Evolutionary conservation across 306 rosid genomes (phyloP), one percentile per base, ranked within the genome.

Genomic region (Begonia fuchsioides): DNA sequence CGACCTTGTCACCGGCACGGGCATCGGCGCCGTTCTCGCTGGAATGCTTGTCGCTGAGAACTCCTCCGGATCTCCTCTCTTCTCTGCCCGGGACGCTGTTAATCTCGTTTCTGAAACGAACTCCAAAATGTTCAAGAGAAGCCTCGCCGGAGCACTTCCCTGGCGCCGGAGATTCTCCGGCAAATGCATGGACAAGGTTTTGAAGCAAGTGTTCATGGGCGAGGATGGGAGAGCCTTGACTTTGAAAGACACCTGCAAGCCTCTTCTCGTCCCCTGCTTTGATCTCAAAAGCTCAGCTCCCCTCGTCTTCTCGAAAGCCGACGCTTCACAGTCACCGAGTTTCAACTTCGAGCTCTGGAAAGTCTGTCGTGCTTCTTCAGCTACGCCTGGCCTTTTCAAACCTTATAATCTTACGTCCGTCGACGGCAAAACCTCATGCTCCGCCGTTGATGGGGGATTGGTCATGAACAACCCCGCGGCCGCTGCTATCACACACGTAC

Each of bases 381-480:
- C 94, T 0, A 87, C 83, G 17, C 96, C 96, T 8, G 47, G 75
- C 20, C 69, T 65, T 47, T 87, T 87, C 77, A 72, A 78, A 66
- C 94, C 96, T 3, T 83, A 82, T 50, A 17, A 47, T 12, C 66
- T 87, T 10, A 51, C 68, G 6, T 87, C 96, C 44, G 62, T 76
- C 10, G 93, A 87, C 71, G 85, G 85, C 0, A 83, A 77, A 47
- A 87, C 87, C 1, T 61, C 82, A 3, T 87, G 96, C 77, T 57
- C 71, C 16, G 96, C 87, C 67, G 67, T 87, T 0, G 94, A 87
- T 74, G 96, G 96, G 1, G 96, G 96, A 2, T 71, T 87, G 11
- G 96, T 87, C 10, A 87, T 87, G 96, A 87, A 87, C 71, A 87
- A 87, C 49, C 96, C 94, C 1, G 67, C 96, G 11, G 85, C 96